A percentile compares a stretch with the other conserved stretches of the same genome.
Evolutionary conservation across 2,329 filamentous ascomycete species (phyloP).

Genomic region (Talaromyces pinophilus): DNA sequence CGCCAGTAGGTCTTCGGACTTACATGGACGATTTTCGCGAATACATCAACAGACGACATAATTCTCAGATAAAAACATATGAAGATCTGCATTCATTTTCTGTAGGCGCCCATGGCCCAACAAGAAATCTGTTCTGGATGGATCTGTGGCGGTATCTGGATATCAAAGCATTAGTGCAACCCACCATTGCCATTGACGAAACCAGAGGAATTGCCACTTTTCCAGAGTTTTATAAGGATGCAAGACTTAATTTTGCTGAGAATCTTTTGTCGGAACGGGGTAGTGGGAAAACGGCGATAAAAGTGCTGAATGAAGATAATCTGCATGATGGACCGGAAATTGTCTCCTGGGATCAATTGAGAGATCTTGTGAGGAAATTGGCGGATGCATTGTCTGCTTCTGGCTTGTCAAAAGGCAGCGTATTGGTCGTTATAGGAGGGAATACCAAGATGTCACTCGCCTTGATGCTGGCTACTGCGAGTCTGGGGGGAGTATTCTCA

Average conservation of each 20-base stretch:
- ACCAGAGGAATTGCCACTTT: not conserved
- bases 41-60: constrained; percentile 7
- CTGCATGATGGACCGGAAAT: not conserved
- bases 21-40: constrained; percentile 12
- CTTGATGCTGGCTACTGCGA: constrained; percentile 2
- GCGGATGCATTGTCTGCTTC: constrained; percentile 1
- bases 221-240: constrained; percentile 1
- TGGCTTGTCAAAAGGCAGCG: not conserved
- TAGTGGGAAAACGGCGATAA: not conserved
- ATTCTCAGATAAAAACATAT: constrained; percentile 5
- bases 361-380: not conserved
- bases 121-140: constrained; percentile 14
- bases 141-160: constrained; percentile 9
- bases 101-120: not conserved
- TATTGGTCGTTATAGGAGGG: not conserved
- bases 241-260: constrained; percentile 6
- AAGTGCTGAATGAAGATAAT: constrained; percentile 7
- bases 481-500: constrained; percentile 1
- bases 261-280: not conserved
- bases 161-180: constrained; percentile 11
- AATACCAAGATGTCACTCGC: not conserved
- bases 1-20: not conserved
- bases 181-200: constrained; percentile 12
- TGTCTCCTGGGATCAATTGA: constrained; percentile 8
- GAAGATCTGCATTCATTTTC: constrained; percentile 9